phyloP scores from a whole-genome alignment of 2,329 filamentous ascomycete genomes.

The Aspergillus thermomutatus region DNA sequence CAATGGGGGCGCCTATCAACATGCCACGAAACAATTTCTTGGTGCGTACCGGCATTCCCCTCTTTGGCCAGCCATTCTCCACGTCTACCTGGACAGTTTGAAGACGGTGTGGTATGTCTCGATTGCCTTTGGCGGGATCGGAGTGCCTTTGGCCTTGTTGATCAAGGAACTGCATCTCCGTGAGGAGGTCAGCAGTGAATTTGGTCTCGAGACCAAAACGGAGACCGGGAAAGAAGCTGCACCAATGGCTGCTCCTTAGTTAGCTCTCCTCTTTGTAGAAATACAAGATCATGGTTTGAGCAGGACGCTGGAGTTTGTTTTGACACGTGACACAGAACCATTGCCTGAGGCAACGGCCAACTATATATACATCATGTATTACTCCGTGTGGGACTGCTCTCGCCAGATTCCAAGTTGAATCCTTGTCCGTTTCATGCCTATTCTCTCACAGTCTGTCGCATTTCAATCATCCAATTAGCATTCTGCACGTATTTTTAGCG shows the following conservation, averaged over 20 bases:
- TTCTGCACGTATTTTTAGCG: too few species aligned
- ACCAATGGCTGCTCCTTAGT: background rate
- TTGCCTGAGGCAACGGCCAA: too few species aligned
- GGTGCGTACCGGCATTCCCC: background rate
- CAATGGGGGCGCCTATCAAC: constrained; percentile 22
- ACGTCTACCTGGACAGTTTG: constrained; percentile 33
- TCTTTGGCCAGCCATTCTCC: constrained; percentile 18
- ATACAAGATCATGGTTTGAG: too few species aligned
- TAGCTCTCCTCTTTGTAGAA: too few species aligned
- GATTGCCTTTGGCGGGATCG: constrained; percentile 29
- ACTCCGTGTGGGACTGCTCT: too few species aligned
- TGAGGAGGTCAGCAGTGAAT: background rate
- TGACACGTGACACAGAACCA: too few species aligned
- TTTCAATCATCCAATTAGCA: too few species aligned
- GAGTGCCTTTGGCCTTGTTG: constrained; percentile 31
- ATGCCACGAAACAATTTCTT: constrained; percentile 11
- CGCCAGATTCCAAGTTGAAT: too few species aligned
- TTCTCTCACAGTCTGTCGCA: too few species aligned
- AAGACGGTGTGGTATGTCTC: constrained; percentile 39
- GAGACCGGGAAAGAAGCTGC: background rate
- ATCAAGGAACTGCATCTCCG: background rate
- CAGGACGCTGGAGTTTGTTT: too few species aligned
- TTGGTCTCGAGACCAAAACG: background rate
- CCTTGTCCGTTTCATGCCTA: too few species aligned
- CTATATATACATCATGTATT: too few species aligned